Percentiles rank a stretch among this genome's conserved stretches.
Conservation (phyloP, 306 rosid genomes). For the Corylus heterophylla region DNA sequence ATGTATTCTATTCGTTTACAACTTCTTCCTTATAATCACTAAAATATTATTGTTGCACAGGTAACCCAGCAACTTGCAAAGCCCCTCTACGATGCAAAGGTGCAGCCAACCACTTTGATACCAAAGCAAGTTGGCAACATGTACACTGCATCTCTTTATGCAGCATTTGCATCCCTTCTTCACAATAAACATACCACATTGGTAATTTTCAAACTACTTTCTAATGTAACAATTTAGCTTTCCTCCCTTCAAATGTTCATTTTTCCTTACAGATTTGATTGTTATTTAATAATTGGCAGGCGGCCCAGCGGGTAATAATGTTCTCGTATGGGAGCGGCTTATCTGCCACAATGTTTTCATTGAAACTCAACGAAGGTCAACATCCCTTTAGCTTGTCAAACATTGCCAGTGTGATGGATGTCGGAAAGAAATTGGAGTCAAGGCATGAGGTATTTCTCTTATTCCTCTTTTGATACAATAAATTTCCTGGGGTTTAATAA, state of each 20-base stretch:
- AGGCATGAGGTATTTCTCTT: slow-evolving; percentile 78
- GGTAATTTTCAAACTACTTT: slow-evolving; percentile 49
- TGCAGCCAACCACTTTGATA: slow-evolving; percentile 83
- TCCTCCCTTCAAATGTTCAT: background rate
- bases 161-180: slow-evolving; percentile 89
- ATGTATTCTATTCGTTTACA: slow-evolving; percentile 1
- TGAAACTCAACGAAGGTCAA: slow-evolving; percentile 54
- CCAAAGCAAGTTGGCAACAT: slow-evolving; percentile 98
- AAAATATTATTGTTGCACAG: slow-evolving; percentile 42
- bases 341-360: slow-evolving; percentile 86
- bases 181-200: slow-evolving; percentile 71
- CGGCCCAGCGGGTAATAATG: slow-evolving; percentile 66
- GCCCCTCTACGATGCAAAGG: slow-evolving; percentile 78
- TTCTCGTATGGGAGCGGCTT: slow-evolving; percentile 97
- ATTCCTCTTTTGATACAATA: slow-evolving; percentile 5
- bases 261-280: slow-evolving; percentile 29
- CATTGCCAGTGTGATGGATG: slow-evolving; percentile 70
- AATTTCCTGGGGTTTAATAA: slow-evolving; percentile 1
- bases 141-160: slow-evolving; percentile 99
- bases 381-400: slow-evolving; percentile 87
- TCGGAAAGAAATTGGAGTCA: slow-evolving; percentile 79
- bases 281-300: slow-evolving; percentile 49
- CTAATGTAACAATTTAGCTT: slow-evolving; percentile 9
- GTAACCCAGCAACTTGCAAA: slow-evolving; percentile 88
- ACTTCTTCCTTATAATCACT: slow-evolving; percentile 7